Conservation (phyloP, 768 basidiomycete species). For the Lepiota venenata region DNA sequence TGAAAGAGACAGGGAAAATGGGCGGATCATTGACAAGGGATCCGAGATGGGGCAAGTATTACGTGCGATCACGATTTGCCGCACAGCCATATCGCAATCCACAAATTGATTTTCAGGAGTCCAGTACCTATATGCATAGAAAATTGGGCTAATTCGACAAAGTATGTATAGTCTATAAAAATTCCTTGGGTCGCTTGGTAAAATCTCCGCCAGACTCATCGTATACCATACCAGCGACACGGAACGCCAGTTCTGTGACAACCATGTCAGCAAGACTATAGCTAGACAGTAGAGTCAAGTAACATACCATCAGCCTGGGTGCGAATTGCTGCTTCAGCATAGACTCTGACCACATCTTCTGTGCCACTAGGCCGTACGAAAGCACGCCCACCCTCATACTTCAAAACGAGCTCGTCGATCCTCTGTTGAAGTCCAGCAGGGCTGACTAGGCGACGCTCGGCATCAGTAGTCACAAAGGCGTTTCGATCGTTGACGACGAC, state of each 20-base stretch:
- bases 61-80: conserved; percentile 32
- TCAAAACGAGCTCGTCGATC: conserved; percentile 77
- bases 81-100: not conserved
- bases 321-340: conserved; percentile 82
- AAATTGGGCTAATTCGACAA: not conserved
- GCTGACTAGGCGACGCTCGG: conserved; percentile 82
- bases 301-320: conserved; percentile 80
- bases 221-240: conserved; percentile 82
- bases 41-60: conserved; percentile 14
- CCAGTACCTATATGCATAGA: not conserved
- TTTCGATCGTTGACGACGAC: conserved; percentile 82
- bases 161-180: conserved; percentile 39
- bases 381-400: conserved; percentile 80
- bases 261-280: conserved; percentile 7
- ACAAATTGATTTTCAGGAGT: too few relatives aligned
- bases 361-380: conserved; percentile 98
- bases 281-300: not conserved
- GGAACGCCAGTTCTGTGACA: conserved; percentile 72
- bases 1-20: conserved; percentile 5
- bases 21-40: not conserved
- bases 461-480: conserved; percentile 88
- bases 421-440: conserved; percentile 78
- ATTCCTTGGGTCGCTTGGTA: conserved; percentile 73
- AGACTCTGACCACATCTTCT: conserved; percentile 96
- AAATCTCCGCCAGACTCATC: conserved; percentile 82